Evolutionary conservation across 352 stramenopile species (phyloP), one percentile per base, ranked within the genome.

Genomic region (Pythium scleroteichum): DNA sequence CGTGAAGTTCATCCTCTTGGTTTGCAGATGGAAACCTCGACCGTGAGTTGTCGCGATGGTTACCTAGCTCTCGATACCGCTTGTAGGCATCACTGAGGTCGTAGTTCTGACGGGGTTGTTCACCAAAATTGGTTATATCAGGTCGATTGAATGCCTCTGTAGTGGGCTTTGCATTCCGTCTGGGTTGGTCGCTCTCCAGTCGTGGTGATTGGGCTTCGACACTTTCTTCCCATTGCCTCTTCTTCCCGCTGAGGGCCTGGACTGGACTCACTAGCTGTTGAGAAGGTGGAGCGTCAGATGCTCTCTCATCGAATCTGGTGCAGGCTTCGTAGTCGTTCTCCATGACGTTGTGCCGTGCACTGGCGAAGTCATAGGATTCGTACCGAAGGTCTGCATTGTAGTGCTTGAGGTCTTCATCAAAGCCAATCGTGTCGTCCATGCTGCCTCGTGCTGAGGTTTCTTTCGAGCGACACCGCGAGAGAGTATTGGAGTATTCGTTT

Each of bases 31-130:
- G 4, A n/a, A n/a, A 35, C 23, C 4, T 12, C 23, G 29, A 10
- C 10, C 24, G 26, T 24, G n/a, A 12, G 19, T 24, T 24, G 2
- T 42, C 48, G 4, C 16, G 47, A 26, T 57, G 55, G 57, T 29
- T 52, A 20, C 39, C 58, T 13, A 64, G 33, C 40, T 58, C 57
- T 32, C 57, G 40, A 29, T 64, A 58, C 12, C 39, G 47, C 39
- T 58, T 46, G 48, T 64, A 64, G 4, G 48, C 47, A 14, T 29
- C 19, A 14, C 57, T 58, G 9, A 64, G 39, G 10, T 64, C 57
- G 48, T 64, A 58, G 57, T 53, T 64, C 48, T 64, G 57, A 20
- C 48, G 57, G 1, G 39, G 47, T 29, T 51, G 9, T 20, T 24
- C 33, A 41, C 3, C 24, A 23, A 22, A 17, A 35, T 32, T 32